These are phyloP conservation scores for Ustilago trichophora DNA, from an alignment of 1,284 basidiomycete species.

Conservation along the genomic window DNA sequence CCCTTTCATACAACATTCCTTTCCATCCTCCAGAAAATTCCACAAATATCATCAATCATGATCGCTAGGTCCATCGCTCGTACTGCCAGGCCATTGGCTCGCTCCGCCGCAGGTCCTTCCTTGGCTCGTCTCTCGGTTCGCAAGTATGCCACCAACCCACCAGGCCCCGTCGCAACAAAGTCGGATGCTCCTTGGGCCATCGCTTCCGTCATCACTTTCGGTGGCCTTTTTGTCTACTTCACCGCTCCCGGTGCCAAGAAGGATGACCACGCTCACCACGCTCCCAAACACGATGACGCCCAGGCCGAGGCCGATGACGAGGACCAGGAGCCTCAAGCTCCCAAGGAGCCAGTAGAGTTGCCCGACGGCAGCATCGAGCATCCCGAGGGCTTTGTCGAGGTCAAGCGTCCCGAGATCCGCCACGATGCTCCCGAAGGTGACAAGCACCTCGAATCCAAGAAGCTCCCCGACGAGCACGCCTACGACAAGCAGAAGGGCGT, in stretches of 20 bases:
- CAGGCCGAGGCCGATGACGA: constrained; percentile 5
- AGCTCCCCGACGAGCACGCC: constrained; percentile 40
- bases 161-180: constrained; percentile 6
- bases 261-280: constrained; percentile 22
- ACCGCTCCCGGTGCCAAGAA: constrained; percentile 38
- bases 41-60: constrained; percentile 10
- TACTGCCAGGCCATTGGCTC: constrained; percentile 25
- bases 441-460: constrained; percentile 40
- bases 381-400: constrained; percentile 48
- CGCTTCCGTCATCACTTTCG: constrained; percentile 47
- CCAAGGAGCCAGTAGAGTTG: constrained; percentile 41
- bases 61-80: constrained; percentile 24
- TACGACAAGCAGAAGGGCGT: constrained; percentile 38
- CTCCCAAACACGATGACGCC: constrained; percentile 26
- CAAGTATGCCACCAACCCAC: constrained; percentile 18
- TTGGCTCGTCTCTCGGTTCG: constrained; percentile 19
- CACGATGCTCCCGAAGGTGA: constrained; percentile 43
- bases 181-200: constrained; percentile 51
- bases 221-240: constrained; percentile 51
- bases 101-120: constrained; percentile 19
- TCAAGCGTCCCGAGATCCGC: constrained; percentile 38
- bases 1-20: neutral
- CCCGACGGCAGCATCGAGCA: constrained; percentile 49
- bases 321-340: constrained; percentile 12
- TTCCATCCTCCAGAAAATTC: neutral